These are phyloP conservation scores for Senna siamea DNA, from an alignment of 306 rosid genomes.

Conservation along the genomic window DNA sequence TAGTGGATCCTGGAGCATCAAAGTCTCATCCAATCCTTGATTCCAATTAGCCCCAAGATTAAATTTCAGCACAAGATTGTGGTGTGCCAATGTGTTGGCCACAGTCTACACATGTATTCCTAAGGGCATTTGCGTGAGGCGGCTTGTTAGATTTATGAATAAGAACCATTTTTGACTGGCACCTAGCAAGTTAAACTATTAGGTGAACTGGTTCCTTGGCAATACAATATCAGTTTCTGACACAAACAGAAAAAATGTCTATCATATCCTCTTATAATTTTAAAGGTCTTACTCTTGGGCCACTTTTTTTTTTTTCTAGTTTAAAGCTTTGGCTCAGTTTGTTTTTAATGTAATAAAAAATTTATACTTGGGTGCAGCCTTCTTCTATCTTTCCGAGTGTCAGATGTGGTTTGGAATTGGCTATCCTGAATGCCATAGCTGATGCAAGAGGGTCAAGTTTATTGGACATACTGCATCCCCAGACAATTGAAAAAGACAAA, in stretches of 20 bases:
- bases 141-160: background rate
- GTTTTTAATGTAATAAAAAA: constrained; percentile 11
- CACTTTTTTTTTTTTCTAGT: background rate
- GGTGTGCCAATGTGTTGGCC: background rate
- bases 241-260: background rate
- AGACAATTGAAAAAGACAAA: constrained; percentile 42
- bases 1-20: background rate
- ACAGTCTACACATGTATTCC: background rate
- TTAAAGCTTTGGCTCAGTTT: background rate
- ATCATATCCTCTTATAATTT: background rate
- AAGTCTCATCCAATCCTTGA: background rate
- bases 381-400: constrained; percentile 87
- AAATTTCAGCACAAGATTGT: background rate
- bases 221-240: background rate
- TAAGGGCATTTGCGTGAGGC: background rate
- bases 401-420: constrained; percentile 99
- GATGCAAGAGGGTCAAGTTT: constrained; percentile 62
- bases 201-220: constrained; percentile 19
- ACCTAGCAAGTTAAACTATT: constrained; percentile 7
- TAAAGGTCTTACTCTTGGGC: background rate
- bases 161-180: constrained; percentile 3
- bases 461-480: constrained; percentile 59
- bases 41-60: background rate
- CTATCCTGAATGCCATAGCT: constrained; percentile 87
- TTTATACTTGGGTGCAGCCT: constrained; percentile 62